A percentile compares a stretch with the other conserved stretches of the same genome.
These are phyloP conservation scores for Lunasporangiospora selenospora DNA, from an alignment of 192 early-diverging fungal genomes.

Conservation along the genomic window DNA sequence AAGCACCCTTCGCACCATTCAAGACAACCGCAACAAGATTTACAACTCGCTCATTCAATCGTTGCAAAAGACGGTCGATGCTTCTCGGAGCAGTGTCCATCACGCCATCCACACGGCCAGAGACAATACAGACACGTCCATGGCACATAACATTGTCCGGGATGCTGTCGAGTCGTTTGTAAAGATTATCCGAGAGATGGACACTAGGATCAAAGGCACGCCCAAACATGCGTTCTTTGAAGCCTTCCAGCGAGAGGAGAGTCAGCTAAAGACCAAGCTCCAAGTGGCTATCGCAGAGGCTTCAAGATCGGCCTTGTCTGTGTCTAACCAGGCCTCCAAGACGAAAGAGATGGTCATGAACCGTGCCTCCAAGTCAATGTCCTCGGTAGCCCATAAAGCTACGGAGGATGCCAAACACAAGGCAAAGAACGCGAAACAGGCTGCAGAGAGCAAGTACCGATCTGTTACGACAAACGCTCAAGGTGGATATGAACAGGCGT, in stretches of 20 bases:
- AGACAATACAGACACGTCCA: conserved; percentile 28
- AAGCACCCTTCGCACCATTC: conserved; percentile 21
- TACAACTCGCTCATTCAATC: conserved; percentile 33
- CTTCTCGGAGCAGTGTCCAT: conserved; percentile 27
- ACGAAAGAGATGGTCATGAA: background rate
- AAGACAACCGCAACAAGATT: conserved; percentile 22
- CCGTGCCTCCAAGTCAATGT: conserved; percentile 20
- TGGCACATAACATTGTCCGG: conserved; percentile 20
- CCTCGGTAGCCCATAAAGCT: conserved; percentile 4
- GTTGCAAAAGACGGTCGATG: conserved; percentile 13
- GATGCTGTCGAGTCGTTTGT: conserved; percentile 32
- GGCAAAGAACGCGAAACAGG: conserved; percentile 11
- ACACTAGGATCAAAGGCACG: conserved; percentile 36
- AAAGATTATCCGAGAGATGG: conserved; percentile 8
- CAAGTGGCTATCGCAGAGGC: conserved; percentile 21
- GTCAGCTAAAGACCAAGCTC: conserved; percentile 30
- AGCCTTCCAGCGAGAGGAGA: conserved; percentile 30
- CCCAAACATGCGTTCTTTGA: conserved; percentile 20
- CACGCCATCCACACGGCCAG: conserved; percentile 25
- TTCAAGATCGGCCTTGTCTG: conserved; percentile 37
- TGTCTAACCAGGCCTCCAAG: conserved; percentile 15
- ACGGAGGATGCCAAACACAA: conserved; percentile 26
- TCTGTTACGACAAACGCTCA: conserved; percentile 25
- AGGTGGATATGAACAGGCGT: conserved; percentile 23
- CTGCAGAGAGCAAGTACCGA: conserved; percentile 17